Evolutionary conservation across 768 basidiomycete species (phyloP).

Genomic region (Suillus hirtellus): DNA sequence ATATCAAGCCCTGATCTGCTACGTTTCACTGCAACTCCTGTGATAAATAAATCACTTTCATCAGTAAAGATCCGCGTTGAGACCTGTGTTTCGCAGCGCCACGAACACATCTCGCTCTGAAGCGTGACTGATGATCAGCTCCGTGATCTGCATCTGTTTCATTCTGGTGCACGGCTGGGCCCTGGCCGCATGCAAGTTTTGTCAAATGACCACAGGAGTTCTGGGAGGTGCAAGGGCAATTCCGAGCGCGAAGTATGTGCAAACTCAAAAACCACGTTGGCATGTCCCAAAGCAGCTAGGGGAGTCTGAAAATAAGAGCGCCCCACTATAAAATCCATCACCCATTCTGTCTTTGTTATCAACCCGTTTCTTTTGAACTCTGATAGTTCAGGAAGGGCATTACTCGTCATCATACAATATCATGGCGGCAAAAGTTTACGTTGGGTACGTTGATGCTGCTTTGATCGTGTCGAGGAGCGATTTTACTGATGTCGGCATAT

Average conservation of each 20-base stretch:
- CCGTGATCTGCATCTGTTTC: neutral
- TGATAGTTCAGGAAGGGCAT: conserved; percentile 13
- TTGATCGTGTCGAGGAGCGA: conserved; percentile 1
- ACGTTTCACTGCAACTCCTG: neutral
- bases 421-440: conserved; percentile 35
- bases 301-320: conserved; percentile 35
- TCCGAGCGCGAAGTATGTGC: conserved; percentile 2
- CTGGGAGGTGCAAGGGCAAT: conserved; percentile 4
- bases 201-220: neutral
- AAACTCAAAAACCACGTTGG: conserved; percentile 17
- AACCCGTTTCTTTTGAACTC: conserved; percentile 10
- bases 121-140: neutral
- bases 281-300: conserved; percentile 28
- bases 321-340: conserved; percentile 27
- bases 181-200: neutral
- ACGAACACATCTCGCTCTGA: neutral
- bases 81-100: neutral
- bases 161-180: neutral
- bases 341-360: conserved; percentile 19
- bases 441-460: conserved; percentile 22
- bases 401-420: conserved; percentile 19
- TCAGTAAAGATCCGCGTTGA: conserved; percentile 2
- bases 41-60: neutral
- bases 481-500: conserved; percentile 8
- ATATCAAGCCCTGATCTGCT: neutral